phyloP scores from a whole-genome alignment of 768 basidiomycete species.

The Panaeolus papilionaceus region DNA sequence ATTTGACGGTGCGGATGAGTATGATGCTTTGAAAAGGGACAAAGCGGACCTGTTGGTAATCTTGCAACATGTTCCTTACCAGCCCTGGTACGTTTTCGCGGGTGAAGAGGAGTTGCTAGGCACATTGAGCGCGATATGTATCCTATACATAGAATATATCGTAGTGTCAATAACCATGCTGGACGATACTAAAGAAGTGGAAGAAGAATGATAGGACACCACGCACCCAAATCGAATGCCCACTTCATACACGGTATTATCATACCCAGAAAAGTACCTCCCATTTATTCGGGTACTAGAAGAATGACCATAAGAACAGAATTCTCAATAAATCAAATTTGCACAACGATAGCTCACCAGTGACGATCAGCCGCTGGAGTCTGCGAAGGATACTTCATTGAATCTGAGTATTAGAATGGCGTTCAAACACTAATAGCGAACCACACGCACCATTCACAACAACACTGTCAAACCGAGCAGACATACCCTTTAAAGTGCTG shows the following conservation, averaged over 20 bases:
- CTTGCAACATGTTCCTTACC: slow-evolving; percentile 81
- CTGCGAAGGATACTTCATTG: background rate
- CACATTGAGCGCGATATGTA: slow-evolving; percentile 81
- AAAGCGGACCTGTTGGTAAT: slow-evolving; percentile 63
- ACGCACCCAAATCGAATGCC: slow-evolving; percentile 80
- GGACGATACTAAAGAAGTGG: too few relatives aligned
- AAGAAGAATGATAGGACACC: background rate
- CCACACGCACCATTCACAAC: background rate
- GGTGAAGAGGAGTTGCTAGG: slow-evolving; percentile 77
- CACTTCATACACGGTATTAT: slow-evolving; percentile 60
- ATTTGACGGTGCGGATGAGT: too few relatives aligned
- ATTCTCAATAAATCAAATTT: too few relatives aligned
- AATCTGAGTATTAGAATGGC: background rate
- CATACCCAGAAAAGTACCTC: slow-evolving; percentile 80
- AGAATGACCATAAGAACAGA: too few relatives aligned
- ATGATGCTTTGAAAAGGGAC: too few relatives aligned
- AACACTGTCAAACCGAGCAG: slow-evolving; percentile 53
- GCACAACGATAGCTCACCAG: background rate
- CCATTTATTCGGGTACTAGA: slow-evolving; percentile 78
- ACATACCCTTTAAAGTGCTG: slow-evolving; percentile 60
- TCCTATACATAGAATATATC: slow-evolving; percentile 48
- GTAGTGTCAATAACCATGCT: too few relatives aligned
- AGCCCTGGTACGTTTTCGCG: slow-evolving; percentile 75
- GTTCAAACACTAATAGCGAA: background rate
- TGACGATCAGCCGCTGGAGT: background rate